These are phyloP conservation scores for Musa schizocarpa DNA, from an alignment of 176 grass and related monocot species.

Conservation along the genomic window DNA sequence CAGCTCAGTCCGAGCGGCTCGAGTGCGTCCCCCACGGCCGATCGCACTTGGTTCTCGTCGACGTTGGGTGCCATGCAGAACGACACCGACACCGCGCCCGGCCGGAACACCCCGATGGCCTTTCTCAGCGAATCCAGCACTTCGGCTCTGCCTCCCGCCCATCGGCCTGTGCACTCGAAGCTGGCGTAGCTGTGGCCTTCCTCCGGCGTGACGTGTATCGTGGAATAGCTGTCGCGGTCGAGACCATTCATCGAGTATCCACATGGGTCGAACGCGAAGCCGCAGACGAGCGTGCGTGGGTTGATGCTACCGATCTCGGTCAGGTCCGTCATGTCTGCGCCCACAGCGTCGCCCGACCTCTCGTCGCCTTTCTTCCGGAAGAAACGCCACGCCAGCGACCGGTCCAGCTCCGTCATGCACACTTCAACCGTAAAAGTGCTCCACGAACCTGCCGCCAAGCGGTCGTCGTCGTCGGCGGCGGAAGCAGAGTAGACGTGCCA, in stretches of 20 bases:
- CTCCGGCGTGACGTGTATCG: conserved; percentile 47
- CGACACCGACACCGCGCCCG: conserved; percentile 21
- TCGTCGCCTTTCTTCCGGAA: conserved; percentile 16
- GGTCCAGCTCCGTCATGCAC: conserved; percentile 41
- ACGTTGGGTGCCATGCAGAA: conserved; percentile 2
- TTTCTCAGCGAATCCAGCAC: not conserved
- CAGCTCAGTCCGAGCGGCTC: conserved; percentile 23
- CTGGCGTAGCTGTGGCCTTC: conserved; percentile 44
- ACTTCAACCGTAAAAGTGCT: conserved; percentile 19
- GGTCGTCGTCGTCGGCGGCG: not conserved
- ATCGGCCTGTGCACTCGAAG: conserved; percentile 25
- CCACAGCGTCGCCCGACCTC: conserved; percentile 15
- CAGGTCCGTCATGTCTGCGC: conserved; percentile 25
- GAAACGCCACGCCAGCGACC: conserved; percentile 8
- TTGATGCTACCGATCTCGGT: conserved; percentile 21
- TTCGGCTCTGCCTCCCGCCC: not conserved
- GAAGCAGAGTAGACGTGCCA: conserved; percentile 35
- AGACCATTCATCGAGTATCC: conserved; percentile 46
- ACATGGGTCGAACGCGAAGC: conserved; percentile 34
- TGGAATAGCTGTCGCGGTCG: conserved; percentile 32
- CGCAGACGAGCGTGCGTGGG: conserved; percentile 22
- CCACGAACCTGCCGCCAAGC: not conserved
- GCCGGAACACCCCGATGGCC: not conserved
- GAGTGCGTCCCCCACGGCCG: conserved; percentile 16
- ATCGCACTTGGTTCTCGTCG: not conserved